phyloP scores from a whole-genome alignment of 1,284 basidiomycete species.

The Cutaneotrichosporon cutaneum region DNA sequence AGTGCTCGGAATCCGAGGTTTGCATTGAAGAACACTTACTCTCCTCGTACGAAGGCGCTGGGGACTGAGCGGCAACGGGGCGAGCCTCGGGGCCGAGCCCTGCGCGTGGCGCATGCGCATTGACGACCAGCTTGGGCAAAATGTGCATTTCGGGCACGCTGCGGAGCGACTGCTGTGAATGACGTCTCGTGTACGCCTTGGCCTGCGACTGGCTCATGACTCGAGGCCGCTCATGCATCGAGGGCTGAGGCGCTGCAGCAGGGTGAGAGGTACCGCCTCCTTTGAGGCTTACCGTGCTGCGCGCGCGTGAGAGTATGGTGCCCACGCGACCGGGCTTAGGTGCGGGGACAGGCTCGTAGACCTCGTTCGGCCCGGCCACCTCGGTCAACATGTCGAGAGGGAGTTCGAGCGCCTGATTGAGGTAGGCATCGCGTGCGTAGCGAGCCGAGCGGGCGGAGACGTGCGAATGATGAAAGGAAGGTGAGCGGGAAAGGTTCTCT shows the following conservation, averaged over 20 bases:
- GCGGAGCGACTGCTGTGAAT: slow-evolving; percentile 5
- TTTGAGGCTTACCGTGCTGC: background rate
- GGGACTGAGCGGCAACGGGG: background rate
- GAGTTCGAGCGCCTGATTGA: slow-evolving; percentile 35
- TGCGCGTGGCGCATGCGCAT: background rate
- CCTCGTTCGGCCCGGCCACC: slow-evolving; percentile 5
- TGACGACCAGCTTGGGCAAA: background rate
- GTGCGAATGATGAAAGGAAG: background rate
- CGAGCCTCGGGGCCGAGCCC: background rate
- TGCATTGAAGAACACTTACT: slow-evolving; percentile 5
- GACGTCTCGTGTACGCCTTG: background rate
- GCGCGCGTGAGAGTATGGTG: background rate
- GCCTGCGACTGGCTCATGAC: background rate
- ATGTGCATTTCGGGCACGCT: slow-evolving; percentile 4
- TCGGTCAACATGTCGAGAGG: slow-evolving; percentile 41
- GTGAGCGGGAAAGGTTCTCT: slow-evolving; percentile 7
- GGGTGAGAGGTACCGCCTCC: background rate
- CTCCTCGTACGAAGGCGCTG: slow-evolving; percentile 3
- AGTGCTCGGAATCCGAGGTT: background rate
- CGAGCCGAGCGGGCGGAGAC: slow-evolving; percentile 11
- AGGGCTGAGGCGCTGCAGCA: background rate
- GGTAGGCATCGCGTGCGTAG: slow-evolving; percentile 39
- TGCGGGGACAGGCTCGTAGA: background rate
- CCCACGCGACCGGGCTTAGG: background rate
- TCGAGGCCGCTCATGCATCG: background rate